Evolutionary conservation across 805 yeast species (phyloP).

Genomic region (Starmera caribaea): DNA sequence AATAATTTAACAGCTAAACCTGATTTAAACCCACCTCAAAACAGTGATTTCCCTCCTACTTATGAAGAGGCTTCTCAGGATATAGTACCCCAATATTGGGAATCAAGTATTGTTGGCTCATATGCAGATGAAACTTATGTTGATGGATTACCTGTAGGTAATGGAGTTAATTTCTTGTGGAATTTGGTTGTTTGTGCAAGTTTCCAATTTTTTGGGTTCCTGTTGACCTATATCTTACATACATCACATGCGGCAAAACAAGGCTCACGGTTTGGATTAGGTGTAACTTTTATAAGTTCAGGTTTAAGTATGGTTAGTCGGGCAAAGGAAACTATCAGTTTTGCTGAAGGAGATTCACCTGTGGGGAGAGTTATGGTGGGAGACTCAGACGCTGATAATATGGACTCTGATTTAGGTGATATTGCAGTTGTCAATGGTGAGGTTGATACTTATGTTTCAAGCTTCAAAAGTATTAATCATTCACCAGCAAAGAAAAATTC

Average conservation of each 20-base stretch:
- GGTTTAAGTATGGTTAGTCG: slow-evolving; percentile 38
- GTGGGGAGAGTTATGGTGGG: slow-evolving; percentile 13
- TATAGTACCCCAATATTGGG: slow-evolving; percentile 96
- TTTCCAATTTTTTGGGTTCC: slow-evolving; percentile 89
- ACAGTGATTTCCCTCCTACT: slow-evolving; percentile 61
- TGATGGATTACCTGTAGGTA: slow-evolving; percentile 94
- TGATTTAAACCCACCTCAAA: slow-evolving; percentile 27
- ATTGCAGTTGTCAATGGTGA: too few species aligned
- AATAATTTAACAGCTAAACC: slow-evolving; percentile 90
- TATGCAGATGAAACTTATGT: slow-evolving; percentile 80
- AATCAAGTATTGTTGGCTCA: slow-evolving; percentile 69
- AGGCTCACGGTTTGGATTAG: slow-evolving; percentile 89
- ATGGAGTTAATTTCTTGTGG: slow-evolving; percentile 83
- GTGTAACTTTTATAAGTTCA: slow-evolving; percentile 68
- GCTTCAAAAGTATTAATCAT: too few species aligned
- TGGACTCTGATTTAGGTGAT: too few species aligned
- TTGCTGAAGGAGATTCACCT: slow-evolving; percentile 20
- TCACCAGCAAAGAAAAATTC: slow-evolving; percentile 9
- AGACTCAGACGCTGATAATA: slow-evolving; percentile 2
- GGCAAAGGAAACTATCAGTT: slow-evolving; percentile 29
- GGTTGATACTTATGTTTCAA: too few species aligned
- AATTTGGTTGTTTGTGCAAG: slow-evolving; percentile 81
- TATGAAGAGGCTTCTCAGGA: slow-evolving; percentile 95
- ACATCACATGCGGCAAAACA: slow-evolving; percentile 96
- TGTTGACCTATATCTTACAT: slow-evolving; percentile 81